Evolutionary conservation across 805 yeast species (phyloP).

Genomic region (Starmerella stigmatis): DNA sequence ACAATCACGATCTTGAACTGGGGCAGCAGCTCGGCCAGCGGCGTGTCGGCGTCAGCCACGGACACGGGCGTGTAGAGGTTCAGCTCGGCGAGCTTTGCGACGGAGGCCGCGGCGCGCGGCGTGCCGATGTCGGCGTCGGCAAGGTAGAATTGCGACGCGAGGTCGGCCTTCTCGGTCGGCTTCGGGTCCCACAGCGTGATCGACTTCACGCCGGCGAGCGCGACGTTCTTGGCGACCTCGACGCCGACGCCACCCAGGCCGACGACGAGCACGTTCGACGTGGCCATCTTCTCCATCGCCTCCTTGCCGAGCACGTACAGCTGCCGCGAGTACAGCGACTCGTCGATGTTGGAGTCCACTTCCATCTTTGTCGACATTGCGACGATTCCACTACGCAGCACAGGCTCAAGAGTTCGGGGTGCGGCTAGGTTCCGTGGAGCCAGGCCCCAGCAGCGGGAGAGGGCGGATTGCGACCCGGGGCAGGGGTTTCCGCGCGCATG

Average conservation of each 20-base stretch:
- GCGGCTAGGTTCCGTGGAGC: neutral
- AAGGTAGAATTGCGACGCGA: constrained; percentile 84
- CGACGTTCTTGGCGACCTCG: constrained; percentile 93
- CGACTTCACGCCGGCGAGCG: constrained; percentile 94
- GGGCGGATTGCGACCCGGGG: too few relatives aligned
- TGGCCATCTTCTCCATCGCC: constrained; percentile 95
- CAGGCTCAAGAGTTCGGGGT: neutral
- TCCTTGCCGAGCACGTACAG: constrained; percentile 90
- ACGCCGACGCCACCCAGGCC: constrained; percentile 90
- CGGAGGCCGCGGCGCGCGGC: constrained; percentile 64
- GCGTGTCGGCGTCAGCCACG: constrained; percentile 39
- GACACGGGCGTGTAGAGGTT: constrained; percentile 84
- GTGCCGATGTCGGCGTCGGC: constrained; percentile 61
- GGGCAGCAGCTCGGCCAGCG: constrained; percentile 41
- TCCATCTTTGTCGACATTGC: constrained; percentile 11
- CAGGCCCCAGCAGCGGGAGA: too few relatives aligned
- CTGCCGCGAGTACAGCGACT: constrained; percentile 91
- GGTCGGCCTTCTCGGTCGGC: constrained; percentile 54
- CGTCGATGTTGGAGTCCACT: constrained; percentile 49
- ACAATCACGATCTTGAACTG: constrained; percentile 73
- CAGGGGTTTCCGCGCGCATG: too few relatives aligned
- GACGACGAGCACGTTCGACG: constrained; percentile 79
- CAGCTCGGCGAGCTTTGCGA: constrained; percentile 61
- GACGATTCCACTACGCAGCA: too few relatives aligned
- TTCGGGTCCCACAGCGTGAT: constrained; percentile 75